Evolutionary conservation across 164 flowering plant genomes (phyloP).

Genomic region (Vitis cinerea): DNA sequence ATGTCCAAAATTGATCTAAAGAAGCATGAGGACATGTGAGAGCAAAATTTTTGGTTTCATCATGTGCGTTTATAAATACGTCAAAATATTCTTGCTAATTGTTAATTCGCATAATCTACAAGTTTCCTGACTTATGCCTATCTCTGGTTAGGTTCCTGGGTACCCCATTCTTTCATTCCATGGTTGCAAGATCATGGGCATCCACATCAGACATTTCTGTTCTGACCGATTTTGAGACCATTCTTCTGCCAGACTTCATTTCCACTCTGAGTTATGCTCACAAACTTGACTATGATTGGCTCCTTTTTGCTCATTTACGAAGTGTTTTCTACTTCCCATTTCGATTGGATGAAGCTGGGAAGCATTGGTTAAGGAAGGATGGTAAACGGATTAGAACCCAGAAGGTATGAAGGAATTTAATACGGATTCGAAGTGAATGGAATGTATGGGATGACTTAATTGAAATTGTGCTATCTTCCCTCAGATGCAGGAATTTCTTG

Average conservation of each 20-base stretch:
- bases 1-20: no score
- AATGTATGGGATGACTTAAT: slow-evolving; percentile 13
- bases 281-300: slow-evolving; percentile 78
- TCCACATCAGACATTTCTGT: slow-evolving; percentile 68
- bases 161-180: slow-evolving; percentile 92
- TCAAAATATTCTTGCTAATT: not conserved
- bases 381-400: slow-evolving; percentile 33
- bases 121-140: not conserved
- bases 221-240: slow-evolving; percentile 61
- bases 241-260: slow-evolving; percentile 69
- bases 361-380: slow-evolving; percentile 53
- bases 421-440: slow-evolving; percentile 34
- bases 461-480: slow-evolving; percentile 31
- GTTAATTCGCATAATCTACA: not conserved
- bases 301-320: slow-evolving; percentile 58
- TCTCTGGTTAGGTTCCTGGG: slow-evolving; percentile 65
- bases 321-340: slow-evolving; percentile 57
- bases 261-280: slow-evolving; percentile 53
- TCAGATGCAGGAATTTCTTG: slow-evolving; percentile 82
- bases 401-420: slow-evolving; percentile 55
- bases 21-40: not conserved
- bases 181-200: slow-evolving; percentile 70
- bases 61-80: not conserved
- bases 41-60: not conserved
- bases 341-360: slow-evolving; percentile 48